A percentile compares a stretch with the other conserved stretches of the same genome.
These are phyloP conservation scores for Blakeslea trispora DNA, from an alignment of 371 early-diverging fungal species.

Conservation along the genomic window DNA sequence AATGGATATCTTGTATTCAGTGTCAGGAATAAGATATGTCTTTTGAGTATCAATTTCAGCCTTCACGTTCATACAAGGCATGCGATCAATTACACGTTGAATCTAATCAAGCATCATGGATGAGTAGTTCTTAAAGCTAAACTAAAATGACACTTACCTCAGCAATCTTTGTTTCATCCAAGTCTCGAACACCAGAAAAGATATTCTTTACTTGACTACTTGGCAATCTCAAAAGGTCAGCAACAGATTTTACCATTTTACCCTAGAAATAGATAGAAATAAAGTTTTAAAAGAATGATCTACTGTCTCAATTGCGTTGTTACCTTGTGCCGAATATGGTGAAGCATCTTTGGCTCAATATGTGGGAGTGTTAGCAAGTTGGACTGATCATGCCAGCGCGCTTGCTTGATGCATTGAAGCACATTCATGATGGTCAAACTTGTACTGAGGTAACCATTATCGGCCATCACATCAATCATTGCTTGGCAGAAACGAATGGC, in stretches of 20 bases:
- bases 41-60: conserved; percentile 42
- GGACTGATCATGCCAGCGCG: conserved; percentile 77
- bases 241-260: conserved; percentile 40
- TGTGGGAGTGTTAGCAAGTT: conserved; percentile 71
- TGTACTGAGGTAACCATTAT: conserved; percentile 65
- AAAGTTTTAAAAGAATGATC: too few relatives aligned
- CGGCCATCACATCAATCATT: conserved; percentile 87
- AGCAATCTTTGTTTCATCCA: conserved; percentile 35
- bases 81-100: conserved; percentile 50
- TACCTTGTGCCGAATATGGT: conserved; percentile 39
- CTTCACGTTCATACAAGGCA: conserved; percentile 63
- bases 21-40: conserved; percentile 47
- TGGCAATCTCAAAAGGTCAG: conserved; percentile 48
- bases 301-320: neutral
- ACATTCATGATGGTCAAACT: conserved; percentile 72
- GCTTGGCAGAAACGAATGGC: conserved; percentile 89
- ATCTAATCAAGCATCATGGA: conserved; percentile 36
- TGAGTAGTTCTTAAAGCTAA: neutral
- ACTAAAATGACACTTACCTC: conserved; percentile 30
- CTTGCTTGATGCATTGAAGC: conserved; percentile 91
- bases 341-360: conserved; percentile 51
- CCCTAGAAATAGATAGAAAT: conserved; percentile 25
- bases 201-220: conserved; percentile 54
- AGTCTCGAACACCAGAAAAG: conserved; percentile 47
- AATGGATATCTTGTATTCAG: conserved; percentile 54